Base-by-base conservation (phyloP, 2,329 filamentous ascomycete species). In the Sporothrix mexicana region DNA sequence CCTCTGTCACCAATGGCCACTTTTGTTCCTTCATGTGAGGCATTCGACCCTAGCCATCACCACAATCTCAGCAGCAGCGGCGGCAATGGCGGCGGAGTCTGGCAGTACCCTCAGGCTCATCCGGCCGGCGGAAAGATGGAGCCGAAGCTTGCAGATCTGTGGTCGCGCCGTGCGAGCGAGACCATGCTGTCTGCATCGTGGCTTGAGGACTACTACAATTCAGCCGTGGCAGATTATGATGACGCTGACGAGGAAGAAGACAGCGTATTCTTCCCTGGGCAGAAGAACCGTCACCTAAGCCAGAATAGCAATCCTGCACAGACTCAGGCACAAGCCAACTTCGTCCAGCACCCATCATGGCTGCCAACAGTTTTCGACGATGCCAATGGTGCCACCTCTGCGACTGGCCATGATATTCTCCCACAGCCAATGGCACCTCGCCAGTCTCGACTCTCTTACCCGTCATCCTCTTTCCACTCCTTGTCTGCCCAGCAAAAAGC, bases 121-220 rank as follows among this genome's bases (percentile, higher is more conserved):
- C 23, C 45, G 13, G 8, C 13, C 64, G 23, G 51, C 17, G 45
- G 23, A 51, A 51, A n/a, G 13, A 51, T 51, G 25, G 66, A 43
- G 30, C 17, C 49, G n/a, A 69, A 69, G 5, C 7, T 43, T 6
- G 66, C 49, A 7, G 49, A 69, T 23, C 30, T 69, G 49, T 69
- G 66, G 66, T 49, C 66, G 8, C 47, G 66, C 25, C 49, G 49
- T 6, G 49, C 66, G 6, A 69, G 66, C 25, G 23, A 51, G 41
- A 47, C 41, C 17, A 6, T 55, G 15, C 30, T 25, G 4, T 10
- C 66, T 1, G 41, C 66, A n/a, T 30, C 43, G 47, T 57, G 47
- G 66, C 30, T 55, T 25, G 49, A 55, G 25, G 66, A 69, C 25
- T 43, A 69, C 30, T 55, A 41, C 49, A 55, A 41, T 9, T 13